Conservation (phyloP, 2,329 filamentous ascomycete genomes). For the Fusarium protoensiforme region DNA sequence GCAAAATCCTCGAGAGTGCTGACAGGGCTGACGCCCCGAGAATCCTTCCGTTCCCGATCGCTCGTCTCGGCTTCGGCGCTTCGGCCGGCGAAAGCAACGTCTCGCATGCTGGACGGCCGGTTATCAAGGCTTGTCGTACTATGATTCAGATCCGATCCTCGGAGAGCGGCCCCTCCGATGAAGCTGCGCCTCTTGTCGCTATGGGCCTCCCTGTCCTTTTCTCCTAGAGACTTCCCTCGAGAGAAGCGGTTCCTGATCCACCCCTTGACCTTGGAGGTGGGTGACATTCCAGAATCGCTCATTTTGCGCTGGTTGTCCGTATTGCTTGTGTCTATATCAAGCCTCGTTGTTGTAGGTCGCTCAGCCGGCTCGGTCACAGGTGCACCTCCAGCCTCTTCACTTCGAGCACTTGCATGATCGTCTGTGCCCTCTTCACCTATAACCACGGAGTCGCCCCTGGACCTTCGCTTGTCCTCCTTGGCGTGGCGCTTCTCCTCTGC, state of each 20-base stretch:
- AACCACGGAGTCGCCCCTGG: conserved; percentile 39
- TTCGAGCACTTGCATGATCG: conserved; percentile 19
- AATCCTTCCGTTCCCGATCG: conserved; percentile 42
- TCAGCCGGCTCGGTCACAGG: conserved; percentile 10
- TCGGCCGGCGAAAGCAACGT: conserved; percentile 59
- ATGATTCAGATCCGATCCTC: conserved; percentile 54
- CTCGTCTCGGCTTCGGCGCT: conserved; percentile 36
- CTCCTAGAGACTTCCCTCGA: conserved; percentile 53
- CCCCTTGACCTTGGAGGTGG: conserved; percentile 58
- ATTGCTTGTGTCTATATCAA: conserved; percentile 31
- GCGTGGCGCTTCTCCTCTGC: conserved; percentile 63
- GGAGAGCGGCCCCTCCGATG: conserved; percentile 62
- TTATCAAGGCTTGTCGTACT: conserved; percentile 58
- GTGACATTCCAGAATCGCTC: conserved; percentile 43
- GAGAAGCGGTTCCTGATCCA: conserved; percentile 68
- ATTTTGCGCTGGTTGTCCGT: conserved; percentile 28
- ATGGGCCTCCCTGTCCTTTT: conserved; percentile 53
- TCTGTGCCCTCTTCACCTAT: conserved; percentile 21
- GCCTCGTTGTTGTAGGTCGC: not conserved
- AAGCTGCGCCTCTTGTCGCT: conserved; percentile 55
- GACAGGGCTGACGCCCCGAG: conserved; percentile 51
- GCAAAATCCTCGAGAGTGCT: conserved; percentile 46
- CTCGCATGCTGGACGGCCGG: conserved; percentile 56
- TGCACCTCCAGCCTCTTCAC: conserved; percentile 14
- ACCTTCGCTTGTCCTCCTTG: conserved; percentile 65